Evolutionary conservation across 1,139 yeast species (phyloP).

Genomic region (Suhomyces anneliseae): DNA sequence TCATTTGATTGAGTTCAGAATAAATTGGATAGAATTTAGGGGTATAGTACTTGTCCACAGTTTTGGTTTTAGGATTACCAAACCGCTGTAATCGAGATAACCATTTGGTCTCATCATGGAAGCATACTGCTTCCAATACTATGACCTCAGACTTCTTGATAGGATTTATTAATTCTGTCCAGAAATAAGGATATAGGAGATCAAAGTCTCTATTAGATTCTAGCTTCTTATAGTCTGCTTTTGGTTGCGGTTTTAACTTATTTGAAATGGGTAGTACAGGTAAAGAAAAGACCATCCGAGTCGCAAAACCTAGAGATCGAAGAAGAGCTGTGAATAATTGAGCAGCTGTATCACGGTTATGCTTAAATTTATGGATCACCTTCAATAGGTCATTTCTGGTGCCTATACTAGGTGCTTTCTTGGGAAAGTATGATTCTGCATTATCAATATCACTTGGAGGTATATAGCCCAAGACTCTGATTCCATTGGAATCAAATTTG

Average conservation of each 20-base stretch:
- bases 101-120: conserved; percentile 33
- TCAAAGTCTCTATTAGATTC: conserved; percentile 34
- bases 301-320: conserved; percentile 33
- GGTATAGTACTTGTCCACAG: conserved; percentile 15
- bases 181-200: conserved; percentile 38
- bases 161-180: conserved; percentile 44
- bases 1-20: conserved; percentile 32
- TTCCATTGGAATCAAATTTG: conserved; percentile 34
- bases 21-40: conserved; percentile 25
- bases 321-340: conserved; percentile 36
- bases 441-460: conserved; percentile 14
- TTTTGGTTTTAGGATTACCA: not conserved
- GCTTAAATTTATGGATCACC: conserved; percentile 27
- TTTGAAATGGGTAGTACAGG: conserved; percentile 27
- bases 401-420: conserved; percentile 18
- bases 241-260: conserved; percentile 24
- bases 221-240: conserved; percentile 22
- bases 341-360: conserved; percentile 41
- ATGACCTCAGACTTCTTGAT: conserved; percentile 26
- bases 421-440: conserved; percentile 23
- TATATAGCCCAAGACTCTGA: conserved; percentile 35
- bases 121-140: conserved; percentile 33
- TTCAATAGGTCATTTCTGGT: conserved; percentile 16
- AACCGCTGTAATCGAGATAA: conserved; percentile 24
- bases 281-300: conserved; percentile 35